Evolutionary conservation across 1,139 yeast species (phyloP).

Genomic region (Starmera stellimalicola): DNA sequence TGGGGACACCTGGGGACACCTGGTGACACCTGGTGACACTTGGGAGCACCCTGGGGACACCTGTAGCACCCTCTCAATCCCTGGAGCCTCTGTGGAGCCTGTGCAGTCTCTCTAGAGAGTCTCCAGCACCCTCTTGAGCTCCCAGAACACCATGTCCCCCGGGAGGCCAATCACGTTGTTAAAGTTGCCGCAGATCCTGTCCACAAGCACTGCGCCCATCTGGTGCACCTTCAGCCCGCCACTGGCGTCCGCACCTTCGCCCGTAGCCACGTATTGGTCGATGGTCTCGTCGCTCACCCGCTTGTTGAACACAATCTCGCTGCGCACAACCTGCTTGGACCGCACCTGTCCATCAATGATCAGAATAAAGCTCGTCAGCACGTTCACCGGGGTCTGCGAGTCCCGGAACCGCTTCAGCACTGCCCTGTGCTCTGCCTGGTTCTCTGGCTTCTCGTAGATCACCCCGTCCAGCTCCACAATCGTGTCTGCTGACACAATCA

Average conservation of each 20-base stretch:
- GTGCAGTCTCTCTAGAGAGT: no score
- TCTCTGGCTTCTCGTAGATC: conserved; percentile 71
- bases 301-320: no score
- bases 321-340: no score
- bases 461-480: conserved; percentile 52
- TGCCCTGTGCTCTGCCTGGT: conserved; percentile 38
- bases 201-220: conserved; percentile 54
- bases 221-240: conserved; percentile 91
- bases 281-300: conserved; percentile 47
- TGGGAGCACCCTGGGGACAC: no score
- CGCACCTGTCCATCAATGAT: conserved; percentile 35
- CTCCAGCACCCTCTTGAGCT: conserved; percentile 26
- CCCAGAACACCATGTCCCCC: neutral
- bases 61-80: conserved; percentile 14
- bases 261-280: conserved; percentile 50
- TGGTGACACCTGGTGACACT: no score
- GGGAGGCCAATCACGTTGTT: conserved; percentile 91
- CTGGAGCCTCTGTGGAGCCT: conserved; percentile 16
- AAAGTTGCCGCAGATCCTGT: conserved; percentile 65
- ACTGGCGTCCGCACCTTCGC: conserved; percentile 76
- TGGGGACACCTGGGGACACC: no score
- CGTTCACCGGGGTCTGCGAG: conserved; percentile 36
- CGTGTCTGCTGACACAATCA: conserved; percentile 77
- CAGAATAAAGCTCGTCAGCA: conserved; percentile 60
- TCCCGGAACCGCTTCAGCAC: conserved; percentile 38